Evolutionary conservation across 306 rosid species (phyloP), one percentile per base, ranked within the genome.

Genomic region (Glycine soja): DNA sequence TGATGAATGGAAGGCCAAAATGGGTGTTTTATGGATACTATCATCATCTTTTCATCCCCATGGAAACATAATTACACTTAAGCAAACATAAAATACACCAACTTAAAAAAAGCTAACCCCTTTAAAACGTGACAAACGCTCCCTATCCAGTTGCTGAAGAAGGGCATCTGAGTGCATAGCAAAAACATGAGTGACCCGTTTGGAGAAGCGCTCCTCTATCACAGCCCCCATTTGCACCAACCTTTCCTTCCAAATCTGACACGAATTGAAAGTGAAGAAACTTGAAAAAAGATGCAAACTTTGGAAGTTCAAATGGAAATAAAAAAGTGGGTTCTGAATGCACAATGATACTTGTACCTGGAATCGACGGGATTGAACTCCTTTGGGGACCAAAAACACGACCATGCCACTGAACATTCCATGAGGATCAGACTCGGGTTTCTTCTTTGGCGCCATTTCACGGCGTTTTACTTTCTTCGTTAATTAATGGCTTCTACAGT

Each of bases 181-280:
- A 36, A 92, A 89, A 72, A 95, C 82, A 82, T 95, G 94, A 79
- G 95, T 90, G 79, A 91, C 94, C 59, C 79, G 72, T 85, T 90
- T 86, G 61, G 92, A 85, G 4, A 91, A 38, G 11, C 86, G 85
- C 40, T 91, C 95, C 61, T 90, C 97, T 12, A 88, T 71, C 2
- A 54, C 77, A 69, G 90, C 99, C 57, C 97, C 99, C 94, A 87
- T 93, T 85, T 90, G 95, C 66, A 74, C 79, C 88, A 93, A 84
- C 78, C 91, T 89, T 87, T 89, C 91, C 94, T 90, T 91, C 99
- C 99, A 95, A 87, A 95, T 91, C 97, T 95, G 18, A 5, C 36
- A 62, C 47, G 67, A 15, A 10, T 45, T 4, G 40, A 57, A 77
- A 10, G 10, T 54, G 38, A 19, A 14, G 9, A 19, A 54, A 47